Percentiles rank a stretch among this genome's conserved stretches.
phyloP scores from a whole-genome alignment of 2,329 filamentous ascomycete species.

The Lasiodiplodia gonubiensis region DNA sequence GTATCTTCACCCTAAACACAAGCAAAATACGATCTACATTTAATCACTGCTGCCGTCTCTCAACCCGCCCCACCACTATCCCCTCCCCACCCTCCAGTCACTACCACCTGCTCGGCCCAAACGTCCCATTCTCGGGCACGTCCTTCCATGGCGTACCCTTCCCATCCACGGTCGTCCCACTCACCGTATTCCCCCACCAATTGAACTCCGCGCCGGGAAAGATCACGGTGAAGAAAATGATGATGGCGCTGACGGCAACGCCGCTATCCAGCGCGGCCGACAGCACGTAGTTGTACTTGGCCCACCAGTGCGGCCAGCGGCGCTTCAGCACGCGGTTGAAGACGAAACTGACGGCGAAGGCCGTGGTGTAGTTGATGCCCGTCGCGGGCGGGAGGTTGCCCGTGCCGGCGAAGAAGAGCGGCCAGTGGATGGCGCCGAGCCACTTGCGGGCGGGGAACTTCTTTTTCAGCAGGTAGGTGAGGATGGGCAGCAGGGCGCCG shows the following conservation, averaged over 20 bases:
- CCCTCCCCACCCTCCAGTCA: neutral
- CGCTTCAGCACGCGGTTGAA: conserved; percentile 5
- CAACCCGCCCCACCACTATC: neutral
- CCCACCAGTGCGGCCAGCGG: conserved; percentile 7
- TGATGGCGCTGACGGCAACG: conserved; percentile 40
- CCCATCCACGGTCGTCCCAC: conserved; percentile 43
- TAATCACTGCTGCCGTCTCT: no score
- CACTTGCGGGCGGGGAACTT: conserved; percentile 54
- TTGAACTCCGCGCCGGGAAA: conserved; percentile 40
- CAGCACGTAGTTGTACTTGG: conserved; percentile 31
- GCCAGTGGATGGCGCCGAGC: conserved; percentile 59
- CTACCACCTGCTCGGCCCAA: conserved; percentile 34
- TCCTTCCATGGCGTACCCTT: conserved; percentile 44
- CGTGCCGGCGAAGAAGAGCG: conserved; percentile 67
- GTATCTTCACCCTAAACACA: neutral
- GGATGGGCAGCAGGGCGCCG: conserved; percentile 56
- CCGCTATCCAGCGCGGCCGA: conserved; percentile 44
- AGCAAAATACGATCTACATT: neutral
- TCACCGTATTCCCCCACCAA: conserved; percentile 47
- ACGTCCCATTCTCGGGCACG: conserved; percentile 38
- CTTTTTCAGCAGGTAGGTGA: conserved; percentile 58
- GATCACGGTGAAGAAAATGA: conserved; percentile 44
- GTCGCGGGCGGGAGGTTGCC: conserved; percentile 60
- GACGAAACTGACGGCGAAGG: conserved; percentile 4
- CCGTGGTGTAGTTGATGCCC: conserved; percentile 25